Evolutionary conservation across 345 rosid genomes (phyloP), one percentile per base, ranked within the genome.

Genomic region (Lenwebbia sp.): DNA sequence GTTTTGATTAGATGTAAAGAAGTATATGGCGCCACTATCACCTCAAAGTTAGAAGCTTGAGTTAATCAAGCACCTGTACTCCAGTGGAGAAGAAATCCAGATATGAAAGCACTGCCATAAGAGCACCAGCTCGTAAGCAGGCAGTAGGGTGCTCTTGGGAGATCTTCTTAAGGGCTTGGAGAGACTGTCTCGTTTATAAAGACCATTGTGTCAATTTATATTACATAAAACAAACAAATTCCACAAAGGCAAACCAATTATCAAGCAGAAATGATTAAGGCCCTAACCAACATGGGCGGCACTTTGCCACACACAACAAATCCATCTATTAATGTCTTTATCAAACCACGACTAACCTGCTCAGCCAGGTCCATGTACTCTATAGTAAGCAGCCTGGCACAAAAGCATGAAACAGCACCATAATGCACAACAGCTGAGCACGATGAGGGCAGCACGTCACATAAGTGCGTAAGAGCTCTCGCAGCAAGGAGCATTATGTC

Each of bases 321-420:
- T 55, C 58, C 58, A 55, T 22, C n/a, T 55, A 55, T 23, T 55
- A 22, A 70, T 33, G 25, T 12, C 33, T 85, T 50, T 54, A 44
- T 62, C 22, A 41, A n/a, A 62, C 40, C 55, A 41, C 83, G 50
- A 74, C 87, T 49, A 50, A 98, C 99, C 99, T 98, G 99, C 89
- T 98, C 99, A 83, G 99, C 99, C 88, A 98, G 92, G 90, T 98
- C 99, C 99, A 98, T 98, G 85, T 98, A 98, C 91, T 96, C 99
- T 47, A 98, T 98, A 19, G 99, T 95, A 26, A 98, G 93, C 92
- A 98, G 89, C 93, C 99, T 92, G 4, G 99, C 99, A 53, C 94
- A 95, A 82, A 98, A 95, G 90, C 98, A 96, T 0, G 97, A 90
- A 88, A 98, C 98, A 13, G 99, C 98, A 60, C 98, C 98, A 87